phyloP scores from a whole-genome alignment of 2,329 filamentous ascomycete genomes.

The Penicillium sp. region DNA sequence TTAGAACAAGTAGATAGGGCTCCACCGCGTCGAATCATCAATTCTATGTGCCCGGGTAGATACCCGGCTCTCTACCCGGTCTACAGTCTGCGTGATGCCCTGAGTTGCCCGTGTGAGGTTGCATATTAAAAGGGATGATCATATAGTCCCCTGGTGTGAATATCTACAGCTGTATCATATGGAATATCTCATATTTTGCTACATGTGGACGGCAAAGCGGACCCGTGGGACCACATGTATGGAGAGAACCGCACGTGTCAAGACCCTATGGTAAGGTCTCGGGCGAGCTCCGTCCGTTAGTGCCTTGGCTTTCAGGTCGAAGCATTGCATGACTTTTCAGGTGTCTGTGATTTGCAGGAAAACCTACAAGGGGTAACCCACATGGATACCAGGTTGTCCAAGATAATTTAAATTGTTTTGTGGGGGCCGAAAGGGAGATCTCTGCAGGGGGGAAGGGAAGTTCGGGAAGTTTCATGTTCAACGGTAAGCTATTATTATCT shows the following conservation, averaged over 20 bases:
- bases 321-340: background rate
- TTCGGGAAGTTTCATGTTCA: background rate
- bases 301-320: background rate
- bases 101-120: background rate
- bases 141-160: background rate
- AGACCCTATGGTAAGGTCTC: background rate
- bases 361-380: background rate
- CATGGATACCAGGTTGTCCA: background rate
- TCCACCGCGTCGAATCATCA: background rate
- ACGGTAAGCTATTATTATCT: background rate
- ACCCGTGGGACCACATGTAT: too few species aligned
- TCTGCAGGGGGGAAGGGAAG: background rate
- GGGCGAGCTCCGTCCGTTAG: background rate
- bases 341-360: background rate
- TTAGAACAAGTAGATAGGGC: background rate
- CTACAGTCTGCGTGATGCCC: background rate
- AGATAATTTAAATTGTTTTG: background rate
- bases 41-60: background rate
- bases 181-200: background rate
- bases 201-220: too few species aligned
- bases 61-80: background rate
- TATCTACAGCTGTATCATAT: too few species aligned
- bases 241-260: background rate
- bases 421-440: background rate
- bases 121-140: background rate